Percentiles rank a stretch among this genome's conserved stretches.
Evolutionary conservation across 257 asterid genomes (phyloP).

Genomic region (Rubia yunnanensis): DNA sequence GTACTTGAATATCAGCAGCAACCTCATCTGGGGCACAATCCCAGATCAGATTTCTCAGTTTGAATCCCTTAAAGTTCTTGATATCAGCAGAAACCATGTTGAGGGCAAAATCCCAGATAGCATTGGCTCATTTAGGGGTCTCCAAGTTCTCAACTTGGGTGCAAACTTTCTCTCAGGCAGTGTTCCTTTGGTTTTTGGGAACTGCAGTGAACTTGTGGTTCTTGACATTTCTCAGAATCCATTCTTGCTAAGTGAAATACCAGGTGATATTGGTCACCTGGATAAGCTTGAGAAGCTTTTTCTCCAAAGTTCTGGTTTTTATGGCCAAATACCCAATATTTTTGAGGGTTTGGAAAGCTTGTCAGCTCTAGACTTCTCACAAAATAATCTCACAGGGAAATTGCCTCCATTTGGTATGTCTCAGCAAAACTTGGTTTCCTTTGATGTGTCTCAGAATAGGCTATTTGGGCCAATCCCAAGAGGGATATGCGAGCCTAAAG

Average conservation of each 20-base stretch:
- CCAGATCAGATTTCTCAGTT: conserved; percentile 70
- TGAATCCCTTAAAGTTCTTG: conserved; percentile 42
- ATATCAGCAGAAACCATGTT: conserved; percentile 61
- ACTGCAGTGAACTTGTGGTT: conserved; percentile 50
- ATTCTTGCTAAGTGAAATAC: conserved; percentile 62
- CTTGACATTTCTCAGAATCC: conserved; percentile 77
- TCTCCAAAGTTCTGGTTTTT: conserved; percentile 61
- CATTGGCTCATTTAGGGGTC: conserved; percentile 48
- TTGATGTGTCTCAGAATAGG: conserved; percentile 76
- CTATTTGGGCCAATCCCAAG: conserved; percentile 58
- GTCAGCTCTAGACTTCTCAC: conserved; percentile 51
- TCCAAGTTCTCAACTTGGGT: conserved; percentile 54
- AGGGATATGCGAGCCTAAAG: conserved; percentile 50
- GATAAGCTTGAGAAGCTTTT: conserved; percentile 49
- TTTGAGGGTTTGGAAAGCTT: conserved; percentile 51
- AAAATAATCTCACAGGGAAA: conserved; percentile 56
- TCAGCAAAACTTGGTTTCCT: conserved; percentile 57
- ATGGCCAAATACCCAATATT: conserved; percentile 48
- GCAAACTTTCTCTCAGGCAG: conserved; percentile 66
- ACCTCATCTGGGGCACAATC: conserved; percentile 80
- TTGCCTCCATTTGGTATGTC: conserved; percentile 36
- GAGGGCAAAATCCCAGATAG: conserved; percentile 67
- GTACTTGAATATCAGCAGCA: conserved; percentile 53
- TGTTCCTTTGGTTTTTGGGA: conserved; percentile 51
- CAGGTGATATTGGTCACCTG: conserved; percentile 40